Conservation (phyloP, 495 filamentous ascomycete species). For the Neurospora sp. region DNA sequence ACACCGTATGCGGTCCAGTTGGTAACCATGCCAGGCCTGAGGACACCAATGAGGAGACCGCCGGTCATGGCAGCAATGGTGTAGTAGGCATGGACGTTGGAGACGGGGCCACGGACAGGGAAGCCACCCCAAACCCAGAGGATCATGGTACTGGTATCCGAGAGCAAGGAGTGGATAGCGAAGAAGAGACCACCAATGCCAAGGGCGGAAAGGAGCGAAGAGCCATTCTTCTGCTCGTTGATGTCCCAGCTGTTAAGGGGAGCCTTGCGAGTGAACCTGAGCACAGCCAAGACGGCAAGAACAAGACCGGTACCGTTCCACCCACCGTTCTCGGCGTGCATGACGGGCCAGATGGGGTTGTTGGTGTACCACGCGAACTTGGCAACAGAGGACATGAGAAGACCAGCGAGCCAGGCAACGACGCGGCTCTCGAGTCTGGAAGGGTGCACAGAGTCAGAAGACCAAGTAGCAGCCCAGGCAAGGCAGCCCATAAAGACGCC, state of each 20-base stretch:
- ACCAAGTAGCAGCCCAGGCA: constrained; percentile 71
- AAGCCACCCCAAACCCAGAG: constrained; percentile 99
- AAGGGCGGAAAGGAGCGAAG: constrained; percentile 59
- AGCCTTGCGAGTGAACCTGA: constrained; percentile 55
- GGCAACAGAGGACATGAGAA: constrained; percentile 74
- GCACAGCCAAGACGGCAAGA: constrained; percentile 63
- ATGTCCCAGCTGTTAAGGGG: constrained; percentile 40
- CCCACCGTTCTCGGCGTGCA: constrained; percentile 81
- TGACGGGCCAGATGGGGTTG: constrained; percentile 94
- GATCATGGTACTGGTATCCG: constrained; percentile 98
- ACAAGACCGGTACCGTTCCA: constrained; percentile 78
- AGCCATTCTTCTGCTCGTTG: constrained; percentile 44
- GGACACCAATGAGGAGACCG: constrained; percentile 71
- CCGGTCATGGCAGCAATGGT: constrained; percentile 79
- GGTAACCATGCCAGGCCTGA: constrained; percentile 54
- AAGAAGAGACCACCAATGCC: constrained; percentile 82
- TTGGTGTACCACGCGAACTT: constrained; percentile 96
- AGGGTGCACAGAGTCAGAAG: constrained; percentile 64
- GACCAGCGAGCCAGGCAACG: constrained; percentile 68
- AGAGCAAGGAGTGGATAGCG: constrained; percentile 84
- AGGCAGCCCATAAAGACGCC: constrained; percentile 69
- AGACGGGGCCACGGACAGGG: constrained; percentile 80
- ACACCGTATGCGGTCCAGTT: constrained; percentile 76
- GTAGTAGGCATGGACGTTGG: constrained; percentile 76
- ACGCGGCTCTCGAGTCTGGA: constrained; percentile 70